Conservation (phyloP, 306 rosid species). For the Medicago arabica region DNA sequence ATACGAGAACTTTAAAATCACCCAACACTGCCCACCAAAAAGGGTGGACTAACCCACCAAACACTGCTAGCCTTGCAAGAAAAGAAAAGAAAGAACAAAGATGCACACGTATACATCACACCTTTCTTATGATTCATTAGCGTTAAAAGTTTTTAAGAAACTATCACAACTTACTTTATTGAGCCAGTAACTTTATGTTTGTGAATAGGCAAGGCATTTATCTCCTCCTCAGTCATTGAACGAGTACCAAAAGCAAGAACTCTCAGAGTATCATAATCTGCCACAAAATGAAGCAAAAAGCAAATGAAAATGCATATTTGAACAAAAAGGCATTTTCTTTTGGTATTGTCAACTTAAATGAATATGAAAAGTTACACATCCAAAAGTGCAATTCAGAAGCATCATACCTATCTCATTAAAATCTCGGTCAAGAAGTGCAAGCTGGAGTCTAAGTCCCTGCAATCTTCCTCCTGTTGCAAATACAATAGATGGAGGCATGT, state of each 20-base stretch:
- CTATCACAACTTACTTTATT: slow-evolving; percentile 51
- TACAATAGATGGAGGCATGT: slow-evolving; percentile 85
- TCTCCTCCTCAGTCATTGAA: slow-evolving; percentile 68
- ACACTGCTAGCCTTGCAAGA: too few species aligned
- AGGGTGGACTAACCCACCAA: too few species aligned
- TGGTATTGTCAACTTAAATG: slow-evolving; percentile 6
- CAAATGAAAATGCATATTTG: neutral
- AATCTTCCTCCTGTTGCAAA: slow-evolving; percentile 82
- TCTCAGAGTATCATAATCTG: slow-evolving; percentile 55
- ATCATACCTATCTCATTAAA: slow-evolving; percentile 82
- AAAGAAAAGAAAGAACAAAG: too few species aligned
- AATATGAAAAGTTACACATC: slow-evolving; percentile 29
- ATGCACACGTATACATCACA: too few species aligned
- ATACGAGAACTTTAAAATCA: too few species aligned
- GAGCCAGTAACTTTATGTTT: slow-evolving; percentile 49
- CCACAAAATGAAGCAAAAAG: slow-evolving; percentile 25
- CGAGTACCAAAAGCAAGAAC: slow-evolving; percentile 49
- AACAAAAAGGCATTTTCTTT: slow-evolving; percentile 4
- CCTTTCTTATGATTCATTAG: slow-evolving; percentile 1
- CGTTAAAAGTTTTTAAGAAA: neutral
- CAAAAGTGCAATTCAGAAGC: slow-evolving; percentile 19
- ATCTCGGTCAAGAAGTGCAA: slow-evolving; percentile 92
- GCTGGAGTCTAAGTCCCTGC: slow-evolving; percentile 96
- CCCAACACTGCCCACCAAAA: too few species aligned
- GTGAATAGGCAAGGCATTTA: slow-evolving; percentile 68